A percentile compares a stretch with the other conserved stretches of the same genome.
These are phyloP conservation scores for Carex kokanica DNA, from an alignment of 176 grass and related monocot species.

Conservation along the genomic window DNA sequence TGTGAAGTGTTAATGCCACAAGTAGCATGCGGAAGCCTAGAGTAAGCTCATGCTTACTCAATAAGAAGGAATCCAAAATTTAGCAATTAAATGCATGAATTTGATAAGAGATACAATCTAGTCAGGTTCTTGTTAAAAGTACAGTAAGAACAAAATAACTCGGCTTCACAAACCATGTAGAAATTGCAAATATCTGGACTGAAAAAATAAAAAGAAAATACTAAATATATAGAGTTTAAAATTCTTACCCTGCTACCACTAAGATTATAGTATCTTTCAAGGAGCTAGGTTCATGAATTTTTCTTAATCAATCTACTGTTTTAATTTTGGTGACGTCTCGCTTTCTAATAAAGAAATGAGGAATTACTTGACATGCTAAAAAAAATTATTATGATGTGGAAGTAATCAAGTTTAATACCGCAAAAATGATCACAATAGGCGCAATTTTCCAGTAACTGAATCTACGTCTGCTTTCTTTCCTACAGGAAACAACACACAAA, in stretches of 20 bases:
- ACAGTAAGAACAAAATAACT: background rate
- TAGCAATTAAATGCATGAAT: background rate
- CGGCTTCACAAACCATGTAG: background rate
- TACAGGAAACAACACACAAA: conserved; percentile 13
- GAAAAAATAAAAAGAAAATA: background rate
- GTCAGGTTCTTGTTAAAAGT: background rate
- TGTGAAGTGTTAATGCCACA: background rate
- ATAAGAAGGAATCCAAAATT: background rate
- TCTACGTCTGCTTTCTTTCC: conserved; percentile 77
- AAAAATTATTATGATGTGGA: background rate
- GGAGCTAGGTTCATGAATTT: background rate
- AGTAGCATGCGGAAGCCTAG: background rate
- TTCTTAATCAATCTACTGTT: background rate
- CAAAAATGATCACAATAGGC: conserved; percentile 39
- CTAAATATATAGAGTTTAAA: background rate
- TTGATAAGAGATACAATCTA: background rate
- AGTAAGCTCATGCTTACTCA: background rate
- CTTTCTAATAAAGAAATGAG: background rate
- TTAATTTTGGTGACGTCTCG: background rate
- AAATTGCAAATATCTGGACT: background rate
- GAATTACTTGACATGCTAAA: background rate
- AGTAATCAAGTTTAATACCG: background rate
- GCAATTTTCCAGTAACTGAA: conserved; percentile 64
- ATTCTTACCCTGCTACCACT: background rate
- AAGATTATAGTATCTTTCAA: background rate